Evolutionary conservation across 1,139 yeast species (phyloP), one percentile per base, ranked within the genome.

Genomic region (Suhomyces guaymorum): DNA sequence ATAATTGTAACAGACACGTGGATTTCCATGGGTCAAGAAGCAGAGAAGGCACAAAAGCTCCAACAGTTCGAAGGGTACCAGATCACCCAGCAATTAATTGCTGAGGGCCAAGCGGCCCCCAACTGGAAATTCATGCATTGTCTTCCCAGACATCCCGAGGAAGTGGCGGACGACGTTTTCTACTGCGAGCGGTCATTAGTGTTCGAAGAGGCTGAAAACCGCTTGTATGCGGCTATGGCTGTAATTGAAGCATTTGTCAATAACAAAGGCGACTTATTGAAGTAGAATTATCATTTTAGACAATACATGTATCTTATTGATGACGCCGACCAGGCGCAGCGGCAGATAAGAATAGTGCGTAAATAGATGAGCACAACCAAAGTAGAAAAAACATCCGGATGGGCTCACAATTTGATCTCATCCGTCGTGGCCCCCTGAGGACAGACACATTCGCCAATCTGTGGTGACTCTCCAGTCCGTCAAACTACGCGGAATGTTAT

Each of bases 21-120:
- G 82, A 80, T 92, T 23, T 90, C 97, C 1, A 92, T 92, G 98
- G 98, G 98, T 41, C 92, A 92, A 67, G 98, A 92, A 60, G 64
- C 75, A 6, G 92, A 90, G 59, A 85, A 80, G 48, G 70, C 59
- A 29, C 68, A 72, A 40, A 86, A 90, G 46, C 67, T 92, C 50
- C 70, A 80, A 55, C 92, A 88, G 62, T 92, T 92, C 58, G 73
- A 70, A 6, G 96, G 95, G 2, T 92, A 81, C 70, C 96, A 88
- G 63, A 82, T 92, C 43, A 82, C 89, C 23, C 61, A 69, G 20
- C 80, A 79, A 24, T 70, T 90, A 70, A 77, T 85, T 17, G 39
- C 53, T 5, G 55, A 55, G 14, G 76, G 78, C 7, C 70, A 76
- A 7, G 92, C 90, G 17, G 74, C 75, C 43, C 56, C 73, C 19